These are phyloP conservation scores for Quercus cerris DNA, from an alignment of 306 rosid species.

Conservation along the genomic window DNA sequence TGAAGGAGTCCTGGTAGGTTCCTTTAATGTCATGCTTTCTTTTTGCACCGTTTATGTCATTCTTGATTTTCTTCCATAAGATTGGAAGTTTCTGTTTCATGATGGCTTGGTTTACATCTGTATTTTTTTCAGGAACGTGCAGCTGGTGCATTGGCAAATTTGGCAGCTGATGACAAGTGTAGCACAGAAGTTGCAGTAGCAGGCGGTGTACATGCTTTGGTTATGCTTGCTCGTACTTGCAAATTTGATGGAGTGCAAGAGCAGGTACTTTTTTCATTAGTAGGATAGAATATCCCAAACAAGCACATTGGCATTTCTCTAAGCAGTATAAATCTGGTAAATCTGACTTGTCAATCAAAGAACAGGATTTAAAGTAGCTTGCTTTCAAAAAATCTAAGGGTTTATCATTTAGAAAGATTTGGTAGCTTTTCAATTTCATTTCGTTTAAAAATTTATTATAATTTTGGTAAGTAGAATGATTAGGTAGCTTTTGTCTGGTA, in stretches of 20 bases:
- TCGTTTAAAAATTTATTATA: neutral
- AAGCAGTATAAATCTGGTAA: neutral
- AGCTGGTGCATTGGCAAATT: constrained; percentile 99
- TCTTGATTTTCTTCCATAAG: constrained; percentile 9
- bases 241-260: constrained; percentile 99
- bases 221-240: constrained; percentile 98
- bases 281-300: constrained; percentile 1
- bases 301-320: constrained; percentile 5
- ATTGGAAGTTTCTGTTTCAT: constrained; percentile 16
- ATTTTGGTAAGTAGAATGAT: neutral
- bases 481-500: neutral
- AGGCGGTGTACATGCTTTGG: constrained; percentile 98
- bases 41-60: constrained; percentile 14
- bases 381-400: neutral
- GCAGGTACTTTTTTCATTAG: constrained; percentile 59
- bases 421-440: neutral
- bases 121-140: constrained; percentile 83
- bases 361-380: neutral
- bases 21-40: constrained; percentile 14
- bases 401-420: neutral
- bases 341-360: constrained; percentile 17
- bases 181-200: constrained; percentile 96
- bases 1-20: constrained; percentile 93
- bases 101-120: constrained; percentile 17
- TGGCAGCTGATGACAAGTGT: constrained; percentile 99